Conservation (phyloP, 305 asterid genomes). For the Fraxinus albicans region DNA sequence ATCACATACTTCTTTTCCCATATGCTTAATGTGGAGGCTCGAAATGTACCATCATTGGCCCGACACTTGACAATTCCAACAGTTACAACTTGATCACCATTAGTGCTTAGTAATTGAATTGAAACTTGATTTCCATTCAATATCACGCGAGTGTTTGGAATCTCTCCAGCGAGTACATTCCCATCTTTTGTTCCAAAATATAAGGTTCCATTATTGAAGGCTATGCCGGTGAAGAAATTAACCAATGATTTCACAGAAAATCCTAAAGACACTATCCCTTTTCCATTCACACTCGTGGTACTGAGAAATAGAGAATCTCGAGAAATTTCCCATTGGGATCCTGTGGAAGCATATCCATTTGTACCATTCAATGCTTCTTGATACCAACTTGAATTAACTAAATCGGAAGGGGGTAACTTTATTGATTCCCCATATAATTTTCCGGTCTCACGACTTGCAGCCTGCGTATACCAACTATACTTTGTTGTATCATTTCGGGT, state of each 20-base stretch:
- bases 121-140: slow-evolving; percentile 26
- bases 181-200: slow-evolving; percentile 49
- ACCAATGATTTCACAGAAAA: slow-evolving; percentile 29
- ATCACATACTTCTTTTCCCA: slow-evolving; percentile 32
- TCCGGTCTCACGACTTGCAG: slow-evolving; percentile 34
- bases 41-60: background rate
- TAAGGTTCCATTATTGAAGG: slow-evolving; percentile 33
- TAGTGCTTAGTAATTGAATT: slow-evolving; percentile 17
- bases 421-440: slow-evolving; percentile 30
- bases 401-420: slow-evolving; percentile 17
- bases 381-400: slow-evolving; percentile 36
- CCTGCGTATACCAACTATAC: slow-evolving; percentile 40
- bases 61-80: slow-evolving; percentile 36
- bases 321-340: slow-evolving; percentile 31
- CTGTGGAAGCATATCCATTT: slow-evolving; percentile 37
- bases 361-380: slow-evolving; percentile 28
- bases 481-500: background rate
- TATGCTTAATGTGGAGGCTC: slow-evolving; percentile 25
- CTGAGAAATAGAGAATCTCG: slow-evolving; percentile 32
- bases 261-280: slow-evolving; percentile 38
- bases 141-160: slow-evolving; percentile 30
- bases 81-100: slow-evolving; percentile 21
- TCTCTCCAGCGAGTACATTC: slow-evolving; percentile 30
- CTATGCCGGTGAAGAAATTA: slow-evolving; percentile 24
- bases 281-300: slow-evolving; percentile 30